Evolutionary conservation across 331 rosid species (phyloP), one percentile per base, ranked within the genome.

Genomic region (Phaseolus coccineus): DNA sequence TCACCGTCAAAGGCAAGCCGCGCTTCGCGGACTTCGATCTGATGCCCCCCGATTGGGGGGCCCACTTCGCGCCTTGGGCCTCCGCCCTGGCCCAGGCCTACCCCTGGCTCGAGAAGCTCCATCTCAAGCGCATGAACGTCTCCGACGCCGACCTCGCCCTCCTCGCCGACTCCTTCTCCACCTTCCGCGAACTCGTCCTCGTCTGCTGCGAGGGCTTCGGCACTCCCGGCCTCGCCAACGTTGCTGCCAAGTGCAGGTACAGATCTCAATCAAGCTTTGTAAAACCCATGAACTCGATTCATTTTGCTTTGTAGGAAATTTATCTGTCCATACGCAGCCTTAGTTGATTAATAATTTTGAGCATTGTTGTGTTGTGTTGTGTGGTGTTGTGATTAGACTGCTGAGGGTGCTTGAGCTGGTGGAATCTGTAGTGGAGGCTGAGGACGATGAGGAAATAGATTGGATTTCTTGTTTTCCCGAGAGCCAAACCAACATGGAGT

Each of bases 21-120:
- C 82, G 98, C 80, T 94, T 94, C 61, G 90, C 98, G 5, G 98
- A 94, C 79, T 94, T 94, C 86, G 92, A 90, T 78, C 90, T 94
- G 86, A 84, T 94, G 94, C 97, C 98, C 1, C 37, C 2, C 22
- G 13, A 85, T 79, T 94, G 98, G 97, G 97, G 98, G 69, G 97
- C 96, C 76, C 83, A 85, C 89, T 89, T 94, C 72, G 4, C 85
- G 3, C 98, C 97, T 0, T 94, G 98, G 98, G 90, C 66, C 22
- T 6, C 74, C 0, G 82, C 91, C 57, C 67, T 90, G 82, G 86
- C 91, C 50, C 82, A 78, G 14, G 95, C 96, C 1, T 94, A 94
- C 14, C 98, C 97, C n/a, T 87, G 88, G 89, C 94, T 94, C 5
- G 94, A 91, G 85, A 94, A 88, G 85, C 74, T 94, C 57, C 89